Percentiles rank a stretch among this genome's conserved stretches.
Conservation (phyloP, 345 rosid species). For the Iberis pinnata region DNA sequence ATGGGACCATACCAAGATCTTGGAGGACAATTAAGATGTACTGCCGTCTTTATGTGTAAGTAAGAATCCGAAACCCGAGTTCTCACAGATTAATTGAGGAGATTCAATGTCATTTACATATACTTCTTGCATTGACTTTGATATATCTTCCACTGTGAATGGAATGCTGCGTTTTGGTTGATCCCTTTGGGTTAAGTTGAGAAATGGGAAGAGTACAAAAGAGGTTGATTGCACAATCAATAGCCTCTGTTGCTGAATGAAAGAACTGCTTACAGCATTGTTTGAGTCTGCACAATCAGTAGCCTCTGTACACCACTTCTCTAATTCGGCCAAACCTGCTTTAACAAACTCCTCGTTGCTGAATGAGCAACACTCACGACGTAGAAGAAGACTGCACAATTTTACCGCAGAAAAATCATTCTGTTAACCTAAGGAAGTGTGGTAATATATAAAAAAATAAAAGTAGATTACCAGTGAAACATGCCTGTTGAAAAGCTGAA, state of each 20-base stretch:
- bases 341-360: constrained; percentile 97
- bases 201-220: not conserved
- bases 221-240: constrained; percentile 41
- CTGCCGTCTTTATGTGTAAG: constrained; percentile 61
- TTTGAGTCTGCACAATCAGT: constrained; percentile 91
- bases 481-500: constrained; percentile 95
- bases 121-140: too few species aligned
- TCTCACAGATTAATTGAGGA: constrained; percentile 66
- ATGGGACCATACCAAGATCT: constrained; percentile 6
- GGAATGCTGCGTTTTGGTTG: too few species aligned
- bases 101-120: too few species aligned
- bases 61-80: constrained; percentile 88
- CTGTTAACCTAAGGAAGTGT: too few species aligned
- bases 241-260: too few species aligned
- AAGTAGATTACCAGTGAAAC: too few species aligned
- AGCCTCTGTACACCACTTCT: constrained; percentile 48
- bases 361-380: constrained; percentile 98
- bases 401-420: constrained; percentile 12
- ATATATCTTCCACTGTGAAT: too few species aligned
- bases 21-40: constrained; percentile 7
- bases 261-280: constrained; percentile 92
- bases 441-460: too few species aligned
- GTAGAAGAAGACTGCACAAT: constrained; percentile 84
- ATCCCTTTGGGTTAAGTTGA: constrained; percentile 14
- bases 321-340: constrained; percentile 91